Percentiles rank a stretch among this genome's conserved stretches.
Evolutionary conservation across 768 basidiomycete genomes (phyloP).

Genomic region (Kwoniella sp.): DNA sequence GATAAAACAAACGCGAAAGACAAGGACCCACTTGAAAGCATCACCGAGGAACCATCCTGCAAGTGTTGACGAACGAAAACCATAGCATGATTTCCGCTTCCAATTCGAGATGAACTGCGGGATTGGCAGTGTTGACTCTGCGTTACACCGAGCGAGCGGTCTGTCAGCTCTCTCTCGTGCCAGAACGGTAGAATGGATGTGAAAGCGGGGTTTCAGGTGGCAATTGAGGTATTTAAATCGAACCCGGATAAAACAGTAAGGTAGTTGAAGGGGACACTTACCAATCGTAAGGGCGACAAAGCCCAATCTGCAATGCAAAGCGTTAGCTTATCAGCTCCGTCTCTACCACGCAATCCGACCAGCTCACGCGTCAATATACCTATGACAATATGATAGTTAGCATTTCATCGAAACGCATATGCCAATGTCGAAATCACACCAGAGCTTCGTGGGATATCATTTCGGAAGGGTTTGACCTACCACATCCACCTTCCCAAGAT

Average conservation of each 20-base stretch:
- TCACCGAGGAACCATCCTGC: slow-evolving; percentile 55
- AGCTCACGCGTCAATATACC: slow-evolving; percentile 53
- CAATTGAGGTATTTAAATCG: neutral
- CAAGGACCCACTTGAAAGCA: slow-evolving; percentile 46
- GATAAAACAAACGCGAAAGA: too few relatives aligned
- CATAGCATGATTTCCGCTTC: slow-evolving; percentile 49
- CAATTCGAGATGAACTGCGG: slow-evolving; percentile 55
- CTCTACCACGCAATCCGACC: neutral
- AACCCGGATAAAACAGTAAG: neutral
- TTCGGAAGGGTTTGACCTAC: slow-evolving; percentile 12
- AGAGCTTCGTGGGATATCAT: neutral
- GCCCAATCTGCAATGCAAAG: slow-evolving; percentile 32
- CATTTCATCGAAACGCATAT: too few relatives aligned
- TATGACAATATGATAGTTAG: slow-evolving; percentile 7
- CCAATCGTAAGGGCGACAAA: slow-evolving; percentile 47
- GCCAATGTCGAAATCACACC: too few relatives aligned
- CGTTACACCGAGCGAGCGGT: slow-evolving; percentile 1
- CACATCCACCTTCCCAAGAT: slow-evolving; percentile 50
- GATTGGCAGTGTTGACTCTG: slow-evolving; percentile 54
- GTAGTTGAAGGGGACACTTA: slow-evolving; percentile 8
- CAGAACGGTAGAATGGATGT: too few relatives aligned
- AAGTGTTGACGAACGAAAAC: slow-evolving; percentile 49
- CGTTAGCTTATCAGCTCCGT: slow-evolving; percentile 8
- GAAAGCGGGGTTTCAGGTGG: neutral
- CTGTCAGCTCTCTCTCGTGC: too few relatives aligned